Evolutionary conservation across 768 basidiomycete genomes (phyloP).

Genomic region (Auriscalpium vulgare): DNA sequence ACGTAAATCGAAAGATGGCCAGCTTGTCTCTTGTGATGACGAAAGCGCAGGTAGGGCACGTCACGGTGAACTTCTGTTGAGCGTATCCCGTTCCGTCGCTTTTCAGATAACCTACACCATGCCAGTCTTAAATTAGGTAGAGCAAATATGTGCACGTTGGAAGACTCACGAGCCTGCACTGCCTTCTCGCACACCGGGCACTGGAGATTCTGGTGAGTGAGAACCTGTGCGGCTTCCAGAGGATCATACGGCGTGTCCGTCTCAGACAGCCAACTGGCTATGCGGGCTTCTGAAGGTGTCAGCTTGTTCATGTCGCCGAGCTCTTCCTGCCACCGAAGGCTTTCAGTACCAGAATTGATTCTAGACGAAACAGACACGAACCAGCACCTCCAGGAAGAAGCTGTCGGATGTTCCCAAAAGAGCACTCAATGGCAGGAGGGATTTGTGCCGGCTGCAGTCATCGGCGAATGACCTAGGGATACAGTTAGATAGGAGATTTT

Average conservation of each 20-base stretch:
- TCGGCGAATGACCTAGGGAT: conserved; percentile 13
- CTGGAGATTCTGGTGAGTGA: conserved; percentile 19
- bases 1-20: conserved; percentile 32
- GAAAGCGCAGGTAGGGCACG: conserved; percentile 30
- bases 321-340: background rate
- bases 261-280: conserved; percentile 7
- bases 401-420: background rate
- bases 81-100: conserved; percentile 37
- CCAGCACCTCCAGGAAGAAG: background rate
- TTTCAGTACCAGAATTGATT: background rate
- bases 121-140: conserved; percentile 2
- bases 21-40: conserved; percentile 33
- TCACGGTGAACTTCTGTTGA: conserved; percentile 29
- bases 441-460: conserved; percentile 7
- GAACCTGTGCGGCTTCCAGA: conserved; percentile 21
- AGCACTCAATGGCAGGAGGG: background rate
- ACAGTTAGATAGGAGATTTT: background rate
- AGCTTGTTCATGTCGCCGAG: conserved; percentile 11
- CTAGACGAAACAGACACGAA: background rate
- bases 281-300: conserved; percentile 2
- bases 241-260: conserved; percentile 24
- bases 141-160: background rate
- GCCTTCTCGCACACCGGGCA: conserved; percentile 28
- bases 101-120: conserved; percentile 30
- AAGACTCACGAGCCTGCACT: conserved; percentile 23